Base-by-base conservation (phyloP, 306 rosid genomes). In the Hippophae tibetana region DNA sequence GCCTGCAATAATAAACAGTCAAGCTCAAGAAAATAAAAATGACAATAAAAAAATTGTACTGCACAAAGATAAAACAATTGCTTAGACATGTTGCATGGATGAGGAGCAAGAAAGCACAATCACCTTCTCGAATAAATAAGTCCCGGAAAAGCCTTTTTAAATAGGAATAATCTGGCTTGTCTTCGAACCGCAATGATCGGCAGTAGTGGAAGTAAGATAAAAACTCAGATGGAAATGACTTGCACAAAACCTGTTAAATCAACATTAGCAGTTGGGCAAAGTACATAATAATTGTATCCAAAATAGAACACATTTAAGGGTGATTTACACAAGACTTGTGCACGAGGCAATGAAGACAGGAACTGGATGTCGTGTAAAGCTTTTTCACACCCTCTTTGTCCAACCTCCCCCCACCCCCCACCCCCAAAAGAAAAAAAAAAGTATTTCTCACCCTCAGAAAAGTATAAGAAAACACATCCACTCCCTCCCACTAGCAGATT, bases 91-190 rank as follows among this genome's bases (percentile, higher is more conserved):
- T 49, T 8, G 9, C n/a, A 23, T n/a, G 14, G 14, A 49, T 12
- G 8, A 12, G 53, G 8, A 12, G 2, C 13, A 46, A 46, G 50
- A 8, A 46, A 46, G 13, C 5, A 8, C 50, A 46, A 46, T 47
- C 69, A 81, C 99, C 99, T 93, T 89, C 97, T 68, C 99, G 86
- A 71, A 89, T 89, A 79, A 93, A 93, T 25, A 93, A 82, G 68
- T 93, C 99, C 27, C 95, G 82, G 60, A 89, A 88, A 62, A 93
- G 97, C 71, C 99, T 89, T 85, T 93, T 93, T 42, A 93, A 69
- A 68, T 93, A 93, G 11, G 99, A 89, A 79, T 89, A 93, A 81
- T 93, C 99, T 56, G 99, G 99, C 72, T 93, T 93, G 84, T 93
- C 99, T 66, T 93, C 99, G 72, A 93, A 93, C 74, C 90, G 86